Evolutionary conservation across 176 grass and related monocot species (phyloP).

Genomic region (Lolium rigidum): DNA sequence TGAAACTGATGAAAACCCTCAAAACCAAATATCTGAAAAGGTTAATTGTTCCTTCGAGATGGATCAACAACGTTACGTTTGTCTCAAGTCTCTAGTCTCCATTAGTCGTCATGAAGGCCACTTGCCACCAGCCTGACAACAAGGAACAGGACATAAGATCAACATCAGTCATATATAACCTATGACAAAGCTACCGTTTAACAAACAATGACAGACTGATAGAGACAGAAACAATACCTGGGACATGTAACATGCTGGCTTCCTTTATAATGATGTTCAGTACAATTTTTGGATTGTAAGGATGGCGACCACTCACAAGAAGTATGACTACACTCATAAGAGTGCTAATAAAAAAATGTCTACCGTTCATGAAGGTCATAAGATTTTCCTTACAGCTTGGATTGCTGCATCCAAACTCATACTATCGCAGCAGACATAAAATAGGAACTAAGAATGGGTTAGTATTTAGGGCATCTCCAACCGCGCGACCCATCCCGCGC

Average conservation of each 20-base stretch:
- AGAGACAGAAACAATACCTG: conserved; percentile 26
- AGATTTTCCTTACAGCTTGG: conserved; percentile 4
- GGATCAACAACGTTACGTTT: conserved; percentile 42
- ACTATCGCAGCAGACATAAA: background rate
- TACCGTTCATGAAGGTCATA: background rate
- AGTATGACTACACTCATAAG: background rate
- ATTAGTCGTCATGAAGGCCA: conserved; percentile 47
- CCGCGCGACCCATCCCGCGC: too few species aligned
- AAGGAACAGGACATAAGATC: conserved; percentile 17
- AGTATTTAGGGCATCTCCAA: too few species aligned
- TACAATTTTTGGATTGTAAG: background rate
- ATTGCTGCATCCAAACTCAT: background rate
- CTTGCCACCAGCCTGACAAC: conserved; percentile 52
- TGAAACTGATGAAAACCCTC: conserved; percentile 39
- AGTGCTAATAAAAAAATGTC: background rate
- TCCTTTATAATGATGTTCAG: background rate
- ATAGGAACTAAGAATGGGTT: conserved; percentile 22
- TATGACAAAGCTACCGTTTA: conserved; percentile 13
- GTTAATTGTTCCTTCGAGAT: conserved; percentile 8
- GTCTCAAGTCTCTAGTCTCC: conserved; percentile 39
- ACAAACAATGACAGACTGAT: conserved; percentile 7
- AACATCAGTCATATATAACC: background rate
- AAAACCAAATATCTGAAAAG: conserved; percentile 37
- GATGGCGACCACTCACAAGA: conserved; percentile 28
- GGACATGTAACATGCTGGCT: conserved; percentile 16